A percentile compares a stretch with the other conserved stretches of the same genome.
Evolutionary conservation across 768 basidiomycete genomes (phyloP).

Genomic region (Coprinopsis cinerea): DNA sequence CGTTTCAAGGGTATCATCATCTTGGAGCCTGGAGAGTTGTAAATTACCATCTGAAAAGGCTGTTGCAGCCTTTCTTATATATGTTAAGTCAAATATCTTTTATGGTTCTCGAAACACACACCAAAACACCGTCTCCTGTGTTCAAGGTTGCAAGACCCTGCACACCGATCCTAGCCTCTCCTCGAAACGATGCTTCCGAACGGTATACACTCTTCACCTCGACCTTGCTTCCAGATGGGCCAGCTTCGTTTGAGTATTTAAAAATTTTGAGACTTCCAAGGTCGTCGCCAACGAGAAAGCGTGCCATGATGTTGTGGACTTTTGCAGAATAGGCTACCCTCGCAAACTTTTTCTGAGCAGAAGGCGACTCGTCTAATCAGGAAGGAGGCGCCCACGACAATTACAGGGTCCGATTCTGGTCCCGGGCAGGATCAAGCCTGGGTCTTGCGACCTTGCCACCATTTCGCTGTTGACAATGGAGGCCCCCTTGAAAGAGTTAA

Average conservation of each 20-base stretch:
- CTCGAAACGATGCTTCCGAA: constrained; percentile 20
- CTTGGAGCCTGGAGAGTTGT: constrained; percentile 36
- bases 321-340: background rate
- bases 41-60: constrained; percentile 57
- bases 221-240: constrained; percentile 27
- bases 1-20: constrained; percentile 34
- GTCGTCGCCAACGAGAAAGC: constrained; percentile 73
- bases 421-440: no score
- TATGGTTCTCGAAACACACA: constrained; percentile 23
- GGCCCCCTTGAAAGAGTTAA: constrained; percentile 68
- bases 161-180: constrained; percentile 21
- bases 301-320: constrained; percentile 43
- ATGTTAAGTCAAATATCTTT: constrained; percentile 7
- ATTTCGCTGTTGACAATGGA: constrained; percentile 45
- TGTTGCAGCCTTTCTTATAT: constrained; percentile 57
- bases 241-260: constrained; percentile 28
- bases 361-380: no score
- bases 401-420: no score
- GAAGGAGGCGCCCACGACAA: no score
- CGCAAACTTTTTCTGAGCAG: constrained; percentile 3
- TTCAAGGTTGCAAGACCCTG: constrained; percentile 26
- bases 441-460: no score
- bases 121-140: constrained; percentile 25
- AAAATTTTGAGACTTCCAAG: constrained; percentile 70
- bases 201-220: constrained; percentile 26